phyloP scores from a whole-genome alignment of 768 basidiomycete genomes.

The Suillus lakei region DNA sequence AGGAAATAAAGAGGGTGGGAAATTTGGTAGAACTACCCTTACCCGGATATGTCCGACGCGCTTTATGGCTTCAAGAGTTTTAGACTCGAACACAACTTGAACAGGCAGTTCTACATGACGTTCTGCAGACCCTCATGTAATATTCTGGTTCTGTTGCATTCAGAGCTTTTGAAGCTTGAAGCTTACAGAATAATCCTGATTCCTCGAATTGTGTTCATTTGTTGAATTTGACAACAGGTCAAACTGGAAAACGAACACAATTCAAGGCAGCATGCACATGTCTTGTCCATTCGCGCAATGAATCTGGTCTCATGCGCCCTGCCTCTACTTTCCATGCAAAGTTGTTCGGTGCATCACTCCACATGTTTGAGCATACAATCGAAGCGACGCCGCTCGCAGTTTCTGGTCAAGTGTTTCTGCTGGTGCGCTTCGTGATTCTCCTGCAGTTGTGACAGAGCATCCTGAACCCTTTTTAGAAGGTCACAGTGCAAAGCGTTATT shows the following conservation, averaged over 20 bases:
- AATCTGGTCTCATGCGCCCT: not conserved
- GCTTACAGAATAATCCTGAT: not conserved
- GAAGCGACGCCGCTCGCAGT: not conserved
- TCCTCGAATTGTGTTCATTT: not conserved
- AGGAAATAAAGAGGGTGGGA: slow-evolving; percentile 20
- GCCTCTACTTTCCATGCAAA: not conserved
- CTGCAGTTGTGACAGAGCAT: not conserved
- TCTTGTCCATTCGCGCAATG: not conserved
- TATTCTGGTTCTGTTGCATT: not conserved
- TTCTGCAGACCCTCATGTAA: not conserved
- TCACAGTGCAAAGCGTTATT: not conserved
- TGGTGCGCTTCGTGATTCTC: not conserved
- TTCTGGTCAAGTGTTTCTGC: not conserved
- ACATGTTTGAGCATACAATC: not conserved
- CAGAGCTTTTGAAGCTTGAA: not conserved
- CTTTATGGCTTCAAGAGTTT: not conserved
- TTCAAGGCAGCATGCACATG: not conserved
- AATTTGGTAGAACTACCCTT: slow-evolving; percentile 1
- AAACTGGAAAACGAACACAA: not conserved
- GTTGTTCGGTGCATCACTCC: not conserved
- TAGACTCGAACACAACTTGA: not conserved
- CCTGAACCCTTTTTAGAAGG: not conserved
- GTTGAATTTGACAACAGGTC: not conserved
- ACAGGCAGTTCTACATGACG: not conserved
- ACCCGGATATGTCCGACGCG: slow-evolving; percentile 16